Percentiles rank a stretch among this genome's conserved stretches.
These are phyloP conservation scores for Ascochyta fabae DNA, from an alignment of 2,329 filamentous ascomycete genomes.

Conservation along the genomic window DNA sequence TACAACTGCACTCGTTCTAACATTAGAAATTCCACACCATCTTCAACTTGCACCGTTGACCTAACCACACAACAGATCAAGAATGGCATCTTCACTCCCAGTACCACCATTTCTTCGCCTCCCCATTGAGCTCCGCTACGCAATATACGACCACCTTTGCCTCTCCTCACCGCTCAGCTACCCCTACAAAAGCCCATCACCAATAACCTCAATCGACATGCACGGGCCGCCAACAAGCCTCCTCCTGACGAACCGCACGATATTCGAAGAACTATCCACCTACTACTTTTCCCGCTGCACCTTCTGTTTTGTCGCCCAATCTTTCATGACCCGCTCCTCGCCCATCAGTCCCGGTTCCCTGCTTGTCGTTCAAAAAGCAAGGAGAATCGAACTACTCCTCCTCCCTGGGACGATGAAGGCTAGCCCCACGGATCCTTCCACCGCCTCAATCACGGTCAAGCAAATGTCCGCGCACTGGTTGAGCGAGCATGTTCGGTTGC, in stretches of 20 bases:
- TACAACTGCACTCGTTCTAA: background rate
- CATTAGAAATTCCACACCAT: background rate
- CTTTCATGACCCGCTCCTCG: background rate
- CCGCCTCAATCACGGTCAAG: background rate
- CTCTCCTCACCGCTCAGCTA: constrained; percentile 16
- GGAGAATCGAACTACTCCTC: constrained; percentile 13
- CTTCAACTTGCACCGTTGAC: background rate
- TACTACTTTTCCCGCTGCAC: constrained; percentile 25
- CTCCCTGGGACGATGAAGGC: constrained; percentile 9
- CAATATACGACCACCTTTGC: constrained; percentile 24
- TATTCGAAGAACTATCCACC: constrained; percentile 18
- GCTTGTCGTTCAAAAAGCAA: constrained; percentile 1
- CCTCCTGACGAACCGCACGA: constrained; percentile 13
- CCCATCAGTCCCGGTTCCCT: background rate
- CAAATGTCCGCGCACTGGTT: constrained; percentile 16
- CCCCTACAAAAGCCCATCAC: constrained; percentile 14
- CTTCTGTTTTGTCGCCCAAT: constrained; percentile 19
- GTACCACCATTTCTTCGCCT: constrained; percentile 14
- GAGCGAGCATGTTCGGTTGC: constrained; percentile 8
- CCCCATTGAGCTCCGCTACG: constrained; percentile 23
- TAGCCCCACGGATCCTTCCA: no score
- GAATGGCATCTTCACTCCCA: background rate
- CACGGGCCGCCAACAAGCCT: constrained; percentile 18
- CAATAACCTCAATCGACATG: constrained; percentile 22
- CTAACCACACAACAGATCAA: background rate